Base-by-base conservation (phyloP, 2,329 filamentous ascomycete genomes). In the Coccinonectria pachysandricola region DNA sequence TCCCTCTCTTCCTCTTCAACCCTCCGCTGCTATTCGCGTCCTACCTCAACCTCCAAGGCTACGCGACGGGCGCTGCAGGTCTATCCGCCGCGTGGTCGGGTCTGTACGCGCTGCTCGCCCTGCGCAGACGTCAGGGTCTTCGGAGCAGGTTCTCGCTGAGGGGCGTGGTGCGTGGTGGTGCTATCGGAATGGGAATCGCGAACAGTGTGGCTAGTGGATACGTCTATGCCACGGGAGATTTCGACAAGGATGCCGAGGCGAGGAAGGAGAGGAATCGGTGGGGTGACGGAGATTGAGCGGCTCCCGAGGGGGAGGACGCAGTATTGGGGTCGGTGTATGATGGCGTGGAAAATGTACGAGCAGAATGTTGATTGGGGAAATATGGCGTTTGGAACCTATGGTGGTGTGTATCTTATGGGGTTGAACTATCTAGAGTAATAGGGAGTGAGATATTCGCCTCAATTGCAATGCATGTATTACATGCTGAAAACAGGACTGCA, bases 1-100 rank as follows among this genome's bases (percentile, higher is more conserved):
- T 70, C 4, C 65, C 69, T 18, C 58, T 73, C 43, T 59, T 69
- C 45, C 53, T 65, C 38, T 62, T 65, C 44, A 50, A 57, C n/a
- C 64, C 65, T 13, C 56, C 67, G 14, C 61, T 74, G 16, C 50
- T 71, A 30, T 71, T 74, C 52, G 57, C 62, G 28, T 65, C 61
- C 46, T 75, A 75, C 53, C 61, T 72, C 43, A 72, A 71, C 48
- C 60, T 75, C 6, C 66, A 69, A 12, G 70, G 70, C 32, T 72
- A 67, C 54, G 63, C 62, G 34, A 69, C 65, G 26, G 69, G 71
- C 45, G 61, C 60, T 30, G 71, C 69, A 3, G 71, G 68, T 26
- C 52, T 74, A 30, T 60, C 65, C 0, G 65, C 65, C 27, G 68
- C 70, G 10, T 68, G 66, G 54, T 70, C 65, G 22, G 70, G 69